phyloP scores from a whole-genome alignment of 257 asterid genomes.

The Schizonepeta tenuifolia region DNA sequence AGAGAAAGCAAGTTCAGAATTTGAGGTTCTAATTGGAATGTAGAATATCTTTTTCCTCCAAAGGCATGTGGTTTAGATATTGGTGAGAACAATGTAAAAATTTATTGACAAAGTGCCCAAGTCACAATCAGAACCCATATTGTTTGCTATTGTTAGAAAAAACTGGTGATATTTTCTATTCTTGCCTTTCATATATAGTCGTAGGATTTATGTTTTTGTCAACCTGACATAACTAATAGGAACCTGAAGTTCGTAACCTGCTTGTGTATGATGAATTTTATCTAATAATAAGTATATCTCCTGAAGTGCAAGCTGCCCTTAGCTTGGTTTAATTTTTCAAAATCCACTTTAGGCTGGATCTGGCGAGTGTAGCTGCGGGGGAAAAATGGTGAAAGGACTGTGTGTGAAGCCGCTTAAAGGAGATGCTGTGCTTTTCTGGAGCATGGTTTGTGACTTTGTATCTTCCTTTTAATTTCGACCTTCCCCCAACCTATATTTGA shows the following conservation, averaged over 20 bases:
- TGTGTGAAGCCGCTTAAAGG: constrained; percentile 82
- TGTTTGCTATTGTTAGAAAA: not conserved
- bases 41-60: not conserved
- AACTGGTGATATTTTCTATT: not conserved
- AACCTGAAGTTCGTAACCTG: constrained; percentile 1
- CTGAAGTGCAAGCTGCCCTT: constrained; percentile 3
- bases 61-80: not conserved
- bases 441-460: constrained; percentile 64
- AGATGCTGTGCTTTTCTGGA: constrained; percentile 93
- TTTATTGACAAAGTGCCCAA: not conserved
- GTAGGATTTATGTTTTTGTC: not conserved
- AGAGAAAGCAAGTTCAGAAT: not conserved
- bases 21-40: not conserved
- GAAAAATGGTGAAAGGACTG: constrained; percentile 67
- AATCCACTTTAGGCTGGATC: constrained; percentile 61
- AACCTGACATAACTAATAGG: not conserved
- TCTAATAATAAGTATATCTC: not conserved
- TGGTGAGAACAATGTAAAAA: not conserved
- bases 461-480: constrained; percentile 22
- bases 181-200: not conserved
- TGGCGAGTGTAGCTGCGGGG: constrained; percentile 84
- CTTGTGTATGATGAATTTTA: not conserved
- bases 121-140: not conserved
- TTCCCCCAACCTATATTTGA: constrained; percentile 1
- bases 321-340: constrained; percentile 24